Evolutionary conservation across 768 basidiomycete genomes (phyloP).

Genomic region (Suillus fuscotomentosus): DNA sequence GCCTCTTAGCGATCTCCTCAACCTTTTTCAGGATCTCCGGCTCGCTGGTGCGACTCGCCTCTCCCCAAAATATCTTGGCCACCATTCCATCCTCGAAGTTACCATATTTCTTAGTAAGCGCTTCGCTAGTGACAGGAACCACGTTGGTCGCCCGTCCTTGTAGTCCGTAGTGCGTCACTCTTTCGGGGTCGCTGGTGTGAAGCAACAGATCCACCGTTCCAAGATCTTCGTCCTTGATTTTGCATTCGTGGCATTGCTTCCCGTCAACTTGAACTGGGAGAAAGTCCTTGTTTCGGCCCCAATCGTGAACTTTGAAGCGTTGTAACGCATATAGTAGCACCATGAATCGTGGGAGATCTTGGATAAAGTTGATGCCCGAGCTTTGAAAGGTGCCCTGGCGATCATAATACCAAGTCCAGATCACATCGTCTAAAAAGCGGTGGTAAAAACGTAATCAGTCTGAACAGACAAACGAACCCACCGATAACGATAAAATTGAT

Average conservation of each 20-base stretch:
- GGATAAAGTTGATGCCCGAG: background rate
- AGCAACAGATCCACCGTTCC: background rate
- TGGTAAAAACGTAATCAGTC: background rate
- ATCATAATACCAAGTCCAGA: slow-evolving; percentile 6
- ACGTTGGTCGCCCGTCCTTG: background rate
- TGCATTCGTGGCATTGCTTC: background rate
- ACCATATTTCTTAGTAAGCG: background rate
- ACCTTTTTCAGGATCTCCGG: background rate
- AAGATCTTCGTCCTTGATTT: background rate
- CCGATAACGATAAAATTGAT: background rate
- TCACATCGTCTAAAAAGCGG: background rate
- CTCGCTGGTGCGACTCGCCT: background rate
- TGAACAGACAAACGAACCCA: background rate
- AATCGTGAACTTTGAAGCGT: background rate
- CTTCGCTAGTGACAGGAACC: background rate
- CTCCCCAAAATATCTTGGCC: background rate
- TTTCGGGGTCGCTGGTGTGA: background rate
- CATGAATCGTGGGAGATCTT: background rate
- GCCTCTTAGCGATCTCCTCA: background rate
- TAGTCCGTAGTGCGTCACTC: background rate
- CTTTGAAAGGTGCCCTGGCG: background rate
- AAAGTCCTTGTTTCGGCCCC: background rate
- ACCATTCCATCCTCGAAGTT: background rate
- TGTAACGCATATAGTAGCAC: background rate
- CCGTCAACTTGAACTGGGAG: background rate